Percentiles rank a stretch among this genome's conserved stretches.
Conservation (phyloP, 1,284 basidiomycete genomes). For the Malassezia pachydermatis region DNA sequence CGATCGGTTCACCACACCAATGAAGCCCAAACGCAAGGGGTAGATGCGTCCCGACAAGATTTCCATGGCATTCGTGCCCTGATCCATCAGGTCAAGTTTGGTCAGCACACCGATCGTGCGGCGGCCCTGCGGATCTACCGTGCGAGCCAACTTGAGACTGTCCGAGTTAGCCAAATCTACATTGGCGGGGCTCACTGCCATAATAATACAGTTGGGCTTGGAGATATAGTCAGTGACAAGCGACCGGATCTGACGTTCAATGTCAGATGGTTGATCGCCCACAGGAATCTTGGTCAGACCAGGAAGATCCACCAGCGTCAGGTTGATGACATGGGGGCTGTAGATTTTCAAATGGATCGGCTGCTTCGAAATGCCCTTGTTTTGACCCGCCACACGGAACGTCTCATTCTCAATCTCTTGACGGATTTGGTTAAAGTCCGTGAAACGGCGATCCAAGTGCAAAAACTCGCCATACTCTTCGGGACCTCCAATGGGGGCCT, state of each 20-base stretch:
- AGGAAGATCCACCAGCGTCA: conserved; percentile 91
- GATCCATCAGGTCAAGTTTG: conserved; percentile 95
- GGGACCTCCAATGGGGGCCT: conserved; percentile 51
- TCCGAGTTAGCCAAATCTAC: conserved; percentile 98
- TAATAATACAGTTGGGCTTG: conserved; percentile 91
- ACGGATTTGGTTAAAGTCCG: conserved; percentile 84
- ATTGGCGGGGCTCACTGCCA: conserved; percentile 97
- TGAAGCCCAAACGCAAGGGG: conserved; percentile 88
- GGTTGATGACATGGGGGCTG: conserved; percentile 87
- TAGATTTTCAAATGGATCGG: conserved; percentile 95
- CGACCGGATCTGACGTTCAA: conserved; percentile 80
- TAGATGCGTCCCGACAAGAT: conserved; percentile 89
- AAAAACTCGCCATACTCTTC: conserved; percentile 89
- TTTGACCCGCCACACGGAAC: conserved; percentile 91
- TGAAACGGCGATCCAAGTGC: conserved; percentile 71
- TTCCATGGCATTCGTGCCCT: conserved; percentile 74
- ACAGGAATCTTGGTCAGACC: conserved; percentile 72
- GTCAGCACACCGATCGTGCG: conserved; percentile 96
- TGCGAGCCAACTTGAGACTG: conserved; percentile 78
- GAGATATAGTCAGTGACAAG: conserved; percentile 94
- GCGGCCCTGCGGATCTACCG: conserved; percentile 84
- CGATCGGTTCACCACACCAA: conserved; percentile 71
- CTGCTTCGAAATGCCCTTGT: conserved; percentile 90
- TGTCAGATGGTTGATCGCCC: conserved; percentile 76
- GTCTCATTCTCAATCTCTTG: conserved; percentile 98